A percentile compares a stretch with the other conserved stretches of the same genome.
Conservation (phyloP, 306 rosid genomes). For the Cajanus cajan region DNA sequence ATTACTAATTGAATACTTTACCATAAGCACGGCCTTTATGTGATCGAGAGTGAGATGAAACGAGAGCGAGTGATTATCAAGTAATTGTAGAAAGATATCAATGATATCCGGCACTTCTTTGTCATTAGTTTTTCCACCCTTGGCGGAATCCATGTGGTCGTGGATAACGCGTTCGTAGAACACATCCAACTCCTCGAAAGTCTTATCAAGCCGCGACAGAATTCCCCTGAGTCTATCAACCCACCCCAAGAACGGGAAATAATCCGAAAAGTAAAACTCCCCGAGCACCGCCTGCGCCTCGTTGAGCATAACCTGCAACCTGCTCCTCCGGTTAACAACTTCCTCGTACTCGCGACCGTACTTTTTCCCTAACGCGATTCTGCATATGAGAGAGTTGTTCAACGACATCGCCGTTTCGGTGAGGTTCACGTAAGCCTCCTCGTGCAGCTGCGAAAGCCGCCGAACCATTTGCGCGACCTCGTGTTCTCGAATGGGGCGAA, state of each 20-base stretch:
- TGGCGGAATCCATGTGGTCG: conserved; percentile 27
- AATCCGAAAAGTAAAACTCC: conserved; percentile 40
- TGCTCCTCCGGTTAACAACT: conserved; percentile 1
- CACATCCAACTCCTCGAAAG: conserved; percentile 34
- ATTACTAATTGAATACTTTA: background rate
- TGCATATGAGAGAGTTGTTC: conserved; percentile 32
- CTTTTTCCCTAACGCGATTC: conserved; percentile 50
- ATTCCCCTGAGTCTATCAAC: conserved; percentile 44
- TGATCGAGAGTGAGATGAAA: conserved; percentile 38
- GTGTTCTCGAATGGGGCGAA: conserved; percentile 28
- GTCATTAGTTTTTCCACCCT: background rate
- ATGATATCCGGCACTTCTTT: conserved; percentile 17
- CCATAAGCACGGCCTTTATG: conserved; percentile 45
- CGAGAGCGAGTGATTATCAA: background rate
- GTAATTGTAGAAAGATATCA: conserved; percentile 33
- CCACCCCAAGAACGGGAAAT: conserved; percentile 49
- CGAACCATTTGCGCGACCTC: conserved; percentile 34
- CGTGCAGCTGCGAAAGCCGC: background rate
- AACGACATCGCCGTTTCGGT: conserved; percentile 26
- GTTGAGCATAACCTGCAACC: conserved; percentile 37
- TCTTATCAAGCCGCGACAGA: conserved; percentile 26
- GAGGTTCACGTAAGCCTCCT: conserved; percentile 13
- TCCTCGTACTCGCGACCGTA: conserved; percentile 22
- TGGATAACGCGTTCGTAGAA: conserved; percentile 46
- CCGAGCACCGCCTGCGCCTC: conserved; percentile 35